Evolutionary conservation across 257 asterid genomes (phyloP).

Genomic region (Striga asiatica): DNA sequence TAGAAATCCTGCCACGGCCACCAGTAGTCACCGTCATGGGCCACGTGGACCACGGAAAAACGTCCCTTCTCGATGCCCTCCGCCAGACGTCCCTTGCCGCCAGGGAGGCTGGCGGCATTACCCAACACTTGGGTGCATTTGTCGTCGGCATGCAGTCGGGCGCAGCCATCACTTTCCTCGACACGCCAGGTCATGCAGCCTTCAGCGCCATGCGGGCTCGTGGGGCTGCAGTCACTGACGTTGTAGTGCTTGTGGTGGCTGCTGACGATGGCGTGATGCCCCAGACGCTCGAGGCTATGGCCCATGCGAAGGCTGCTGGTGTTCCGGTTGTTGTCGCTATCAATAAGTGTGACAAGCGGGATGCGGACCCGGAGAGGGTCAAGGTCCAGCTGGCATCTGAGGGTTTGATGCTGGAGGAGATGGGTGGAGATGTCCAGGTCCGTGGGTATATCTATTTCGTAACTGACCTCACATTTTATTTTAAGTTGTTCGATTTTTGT

Average conservation of each 20-base stretch:
- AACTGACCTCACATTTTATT: not conserved
- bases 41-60: conserved; percentile 96
- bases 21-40: conserved; percentile 99
- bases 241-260: conserved; percentile 93
- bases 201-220: conserved; percentile 96
- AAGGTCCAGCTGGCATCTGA: conserved; percentile 73
- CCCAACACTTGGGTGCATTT: conserved; percentile 94
- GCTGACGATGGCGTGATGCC: conserved; percentile 99
- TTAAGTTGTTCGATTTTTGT: not conserved
- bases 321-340: conserved; percentile 87
- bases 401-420: conserved; percentile 78
- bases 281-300: conserved; percentile 91
- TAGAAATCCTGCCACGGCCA: conserved; percentile 52
- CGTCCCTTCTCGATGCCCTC: conserved; percentile 86
- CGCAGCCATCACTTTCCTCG: conserved; percentile 78
- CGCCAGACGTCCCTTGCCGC: conserved; percentile 87
- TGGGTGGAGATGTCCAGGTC: conserved; percentile 96
- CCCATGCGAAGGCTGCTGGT: conserved; percentile 76
- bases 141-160: conserved; percentile 95
- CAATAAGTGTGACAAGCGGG: conserved; percentile 79
- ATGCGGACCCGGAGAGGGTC: conserved; percentile 81
- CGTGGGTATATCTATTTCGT: not conserved
- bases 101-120: conserved; percentile 97
- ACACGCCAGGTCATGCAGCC: conserved; percentile 99
- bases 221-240: conserved; percentile 94